A percentile compares a stretch with the other conserved stretches of the same genome.
These are phyloP conservation scores for Myrmaecium sp. DNA, from an alignment of 2,329 filamentous ascomycete genomes.

Conservation along the genomic window DNA sequence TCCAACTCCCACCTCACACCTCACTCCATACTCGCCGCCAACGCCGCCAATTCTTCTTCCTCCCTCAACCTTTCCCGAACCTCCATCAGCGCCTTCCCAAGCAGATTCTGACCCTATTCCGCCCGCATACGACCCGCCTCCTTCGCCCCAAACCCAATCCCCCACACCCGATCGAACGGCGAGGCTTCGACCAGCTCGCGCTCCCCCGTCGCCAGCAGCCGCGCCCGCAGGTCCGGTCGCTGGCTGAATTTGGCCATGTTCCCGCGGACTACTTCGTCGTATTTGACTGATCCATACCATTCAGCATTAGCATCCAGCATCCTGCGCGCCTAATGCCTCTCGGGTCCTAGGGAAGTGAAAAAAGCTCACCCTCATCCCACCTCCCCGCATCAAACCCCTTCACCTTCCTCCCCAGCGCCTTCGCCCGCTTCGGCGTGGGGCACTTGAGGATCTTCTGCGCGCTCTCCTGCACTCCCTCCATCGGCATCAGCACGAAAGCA, in stretches of 20 bases:
- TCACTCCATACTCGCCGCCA: too few relatives aligned
- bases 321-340: neutral
- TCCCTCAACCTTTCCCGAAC: conserved; percentile 36
- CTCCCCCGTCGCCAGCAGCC: conserved; percentile 41
- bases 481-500: neutral
- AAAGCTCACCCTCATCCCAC: conserved; percentile 30
- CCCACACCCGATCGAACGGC: conserved; percentile 47
- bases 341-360: neutral
- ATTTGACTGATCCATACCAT: conserved; percentile 22
- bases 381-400: conserved; percentile 31
- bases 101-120: conserved; percentile 46
- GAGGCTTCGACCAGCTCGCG: conserved; percentile 41
- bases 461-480: conserved; percentile 11
- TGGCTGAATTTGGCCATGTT: conserved; percentile 43
- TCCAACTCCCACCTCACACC: too few relatives aligned
- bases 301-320: neutral
- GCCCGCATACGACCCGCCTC: conserved; percentile 31
- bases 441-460: conserved; percentile 34
- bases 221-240: conserved; percentile 26
- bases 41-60: conserved; percentile 12
- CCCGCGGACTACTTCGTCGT: conserved; percentile 38
- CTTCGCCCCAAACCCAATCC: conserved; percentile 40
- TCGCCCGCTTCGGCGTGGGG: conserved; percentile 30
- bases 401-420: conserved; percentile 39
- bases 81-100: conserved; percentile 45